Evolutionary conservation across 305 asterid genomes (phyloP), one percentile per base, ranked within the genome.

Genomic region (Solanum hybrid): DNA sequence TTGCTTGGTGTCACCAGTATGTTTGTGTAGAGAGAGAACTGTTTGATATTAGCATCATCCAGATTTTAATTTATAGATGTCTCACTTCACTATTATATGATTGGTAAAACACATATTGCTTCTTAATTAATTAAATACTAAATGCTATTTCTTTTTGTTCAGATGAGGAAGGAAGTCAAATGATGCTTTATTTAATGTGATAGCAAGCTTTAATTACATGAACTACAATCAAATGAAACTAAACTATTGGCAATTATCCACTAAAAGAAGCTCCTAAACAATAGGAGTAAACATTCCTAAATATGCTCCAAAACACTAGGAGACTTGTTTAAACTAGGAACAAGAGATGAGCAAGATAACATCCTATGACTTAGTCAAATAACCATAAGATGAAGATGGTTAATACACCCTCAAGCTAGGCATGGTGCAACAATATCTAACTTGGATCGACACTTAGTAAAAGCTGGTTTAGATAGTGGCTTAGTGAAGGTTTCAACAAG

Each of bases 1-100:
- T 81, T 37, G 89, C 15, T 35, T 7, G 72, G 17, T 29, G 31
- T 90, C 81, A 82, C 86, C 26, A 85, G 91, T 90, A 84, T 32
- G 26, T 45, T 45, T 82, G 73, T 29, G 73, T 45, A 17, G 87
- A 27, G 85, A 78, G 73, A 17, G 8, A 42, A 82, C 38, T 51
- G 26, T 5, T 84, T 84, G 75, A 29, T 84, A 84, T 29, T 45
- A 27, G 36, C 82, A 17, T 81, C 38, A 82, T 42, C 27, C 27
- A 31, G 31, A 29, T 51, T 56, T 42, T 45, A 27, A 27, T 29
- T 29, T 51, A 37, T 51, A 81, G 13, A 84, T 51, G 19, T 42
- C 56, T 42, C 29, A 45, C 24, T 27, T 45, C 1, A 45, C 17
- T 42, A 42, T 26, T 42, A 42, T 10, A 1, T 84, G 17, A 82